phyloP scores from a whole-genome alignment of 2,329 filamentous ascomycete genomes.

The Magnaporthales sp. region DNA sequence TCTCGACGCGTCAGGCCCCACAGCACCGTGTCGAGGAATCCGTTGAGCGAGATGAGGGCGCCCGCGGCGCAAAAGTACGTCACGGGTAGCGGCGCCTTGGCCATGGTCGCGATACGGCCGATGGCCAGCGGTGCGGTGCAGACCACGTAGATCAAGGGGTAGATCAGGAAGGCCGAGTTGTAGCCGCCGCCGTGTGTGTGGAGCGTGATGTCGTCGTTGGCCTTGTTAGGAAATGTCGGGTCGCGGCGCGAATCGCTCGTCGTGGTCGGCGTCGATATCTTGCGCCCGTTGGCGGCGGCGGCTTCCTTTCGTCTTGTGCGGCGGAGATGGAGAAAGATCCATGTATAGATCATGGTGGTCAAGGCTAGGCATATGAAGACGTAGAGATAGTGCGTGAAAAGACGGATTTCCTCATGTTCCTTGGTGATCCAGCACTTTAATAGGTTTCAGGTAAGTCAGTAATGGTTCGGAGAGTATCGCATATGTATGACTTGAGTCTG shows the following conservation, averaged over 20 bases:
- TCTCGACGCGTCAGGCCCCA: conserved; percentile 19
- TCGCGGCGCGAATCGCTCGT: conserved; percentile 26
- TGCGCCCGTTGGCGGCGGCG: neutral
- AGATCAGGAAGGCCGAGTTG: conserved; percentile 48
- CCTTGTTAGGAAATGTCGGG: conserved; percentile 24
- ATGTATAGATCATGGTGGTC: conserved; percentile 25
- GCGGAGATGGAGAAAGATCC: conserved; percentile 27
- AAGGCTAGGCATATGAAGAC: conserved; percentile 36
- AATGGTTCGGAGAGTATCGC: neutral
- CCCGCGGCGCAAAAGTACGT: conserved; percentile 42
- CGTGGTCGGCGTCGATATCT: neutral
- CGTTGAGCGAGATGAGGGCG: conserved; percentile 39
- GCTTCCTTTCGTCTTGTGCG: conserved; percentile 11
- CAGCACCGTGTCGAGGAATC: conserved; percentile 24
- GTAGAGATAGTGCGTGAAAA: conserved; percentile 55
- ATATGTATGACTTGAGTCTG: neutral
- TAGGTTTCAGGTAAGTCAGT: neutral
- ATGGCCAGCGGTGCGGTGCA: conserved; percentile 59
- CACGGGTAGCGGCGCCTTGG: conserved; percentile 34
- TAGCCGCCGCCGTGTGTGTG: conserved; percentile 10
- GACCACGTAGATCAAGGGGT: conserved; percentile 60
- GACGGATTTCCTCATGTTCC: conserved; percentile 40
- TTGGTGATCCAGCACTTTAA: conserved; percentile 52
- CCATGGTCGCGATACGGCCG: conserved; percentile 55
- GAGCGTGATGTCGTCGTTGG: neutral